phyloP scores from a whole-genome alignment of 2,329 filamentous ascomycete genomes.

The Alternaria sp. region DNA sequence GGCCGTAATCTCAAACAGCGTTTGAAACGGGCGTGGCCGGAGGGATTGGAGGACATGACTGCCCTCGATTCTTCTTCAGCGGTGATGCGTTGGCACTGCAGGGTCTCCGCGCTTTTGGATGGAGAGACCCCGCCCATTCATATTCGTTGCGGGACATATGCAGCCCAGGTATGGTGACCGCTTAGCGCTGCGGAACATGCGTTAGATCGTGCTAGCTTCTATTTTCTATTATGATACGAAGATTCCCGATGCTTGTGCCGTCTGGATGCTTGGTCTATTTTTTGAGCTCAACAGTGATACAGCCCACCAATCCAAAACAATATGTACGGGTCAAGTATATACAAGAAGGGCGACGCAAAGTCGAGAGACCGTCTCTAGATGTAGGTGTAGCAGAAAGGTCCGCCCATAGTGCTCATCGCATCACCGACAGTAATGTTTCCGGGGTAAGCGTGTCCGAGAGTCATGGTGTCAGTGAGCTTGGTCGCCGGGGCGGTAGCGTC shows the following conservation, averaged over 20 bases:
- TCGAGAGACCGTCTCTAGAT: slow-evolving; percentile 24
- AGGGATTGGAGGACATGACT: slow-evolving; percentile 43
- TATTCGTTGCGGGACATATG: slow-evolving; percentile 19
- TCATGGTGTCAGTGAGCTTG: slow-evolving; percentile 56
- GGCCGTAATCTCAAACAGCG: slow-evolving; percentile 33
- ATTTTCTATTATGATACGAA: background rate
- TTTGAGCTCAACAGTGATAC: slow-evolving; percentile 1
- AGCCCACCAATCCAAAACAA: background rate
- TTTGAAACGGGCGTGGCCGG: slow-evolving; percentile 42
- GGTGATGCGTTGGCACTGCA: slow-evolving; percentile 50
- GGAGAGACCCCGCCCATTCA: slow-evolving; percentile 27
- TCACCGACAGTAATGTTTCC: slow-evolving; percentile 50
- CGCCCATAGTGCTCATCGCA: slow-evolving; percentile 56
- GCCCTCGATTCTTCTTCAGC: slow-evolving; percentile 32
- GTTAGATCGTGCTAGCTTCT: slow-evolving; percentile 15
- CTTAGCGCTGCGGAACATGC: slow-evolving; percentile 29
- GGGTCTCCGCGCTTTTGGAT: slow-evolving; percentile 26
- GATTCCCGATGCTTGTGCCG: background rate
- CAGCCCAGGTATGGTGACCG: slow-evolving; percentile 31
- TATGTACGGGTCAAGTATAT: slow-evolving; percentile 17
- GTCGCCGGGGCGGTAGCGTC: slow-evolving; percentile 55
- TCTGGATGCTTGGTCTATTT: slow-evolving; percentile 6
- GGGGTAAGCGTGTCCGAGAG: slow-evolving; percentile 51
- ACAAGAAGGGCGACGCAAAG: slow-evolving; percentile 6
- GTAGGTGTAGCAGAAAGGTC: slow-evolving; percentile 60